These are phyloP conservation scores for Scedosporium apiospermum DNA, from an alignment of 2,329 filamentous ascomycete genomes.

Conservation along the genomic window DNA sequence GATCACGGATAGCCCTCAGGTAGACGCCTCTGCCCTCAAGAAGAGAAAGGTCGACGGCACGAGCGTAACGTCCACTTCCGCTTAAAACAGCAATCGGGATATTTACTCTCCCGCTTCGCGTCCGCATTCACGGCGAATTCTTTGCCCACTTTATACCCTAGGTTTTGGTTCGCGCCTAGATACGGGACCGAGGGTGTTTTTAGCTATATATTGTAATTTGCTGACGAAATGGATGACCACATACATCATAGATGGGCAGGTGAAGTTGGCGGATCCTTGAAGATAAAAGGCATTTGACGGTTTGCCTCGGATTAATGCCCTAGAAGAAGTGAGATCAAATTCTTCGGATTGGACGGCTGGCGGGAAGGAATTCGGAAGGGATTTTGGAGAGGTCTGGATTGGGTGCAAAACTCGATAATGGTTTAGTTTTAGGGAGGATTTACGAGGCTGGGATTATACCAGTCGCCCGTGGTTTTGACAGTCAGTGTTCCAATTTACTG, in stretches of 20 bases:
- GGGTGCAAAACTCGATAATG: not conserved
- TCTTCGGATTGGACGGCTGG: not conserved
- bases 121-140: not conserved
- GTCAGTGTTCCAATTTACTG: not conserved
- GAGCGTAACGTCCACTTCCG: not conserved
- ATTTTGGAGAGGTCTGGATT: not conserved
- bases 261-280: not conserved
- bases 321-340: not conserved
- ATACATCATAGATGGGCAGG: not conserved
- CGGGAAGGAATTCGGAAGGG: not conserved
- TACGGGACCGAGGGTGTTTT: not conserved
- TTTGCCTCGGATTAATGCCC: no score
- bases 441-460: not conserved
- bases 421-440: not conserved
- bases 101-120: not conserved
- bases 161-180: not conserved
- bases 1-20: slow-evolving; percentile 53
- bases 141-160: not conserved
- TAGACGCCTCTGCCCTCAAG: slow-evolving; percentile 47
- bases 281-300: no score
- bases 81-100: not conserved
- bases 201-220: not conserved
- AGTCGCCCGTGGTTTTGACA: not conserved
- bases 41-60: not conserved
- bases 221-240: not conserved